phyloP scores from a whole-genome alignment of 768 basidiomycete genomes.

The Neoboletus subvelutipes region DNA sequence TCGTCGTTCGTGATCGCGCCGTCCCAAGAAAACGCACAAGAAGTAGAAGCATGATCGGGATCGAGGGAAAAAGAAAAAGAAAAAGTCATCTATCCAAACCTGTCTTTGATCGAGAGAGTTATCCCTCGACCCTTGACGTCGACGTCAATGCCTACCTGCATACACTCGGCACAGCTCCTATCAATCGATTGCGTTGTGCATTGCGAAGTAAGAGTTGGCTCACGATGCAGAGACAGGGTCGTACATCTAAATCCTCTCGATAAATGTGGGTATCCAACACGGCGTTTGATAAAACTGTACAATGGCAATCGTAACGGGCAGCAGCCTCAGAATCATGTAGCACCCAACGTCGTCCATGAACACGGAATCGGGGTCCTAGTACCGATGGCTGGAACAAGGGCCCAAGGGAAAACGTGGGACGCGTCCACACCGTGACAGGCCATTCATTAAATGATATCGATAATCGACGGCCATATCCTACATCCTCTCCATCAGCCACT shows the following conservation, averaged over 20 bases:
- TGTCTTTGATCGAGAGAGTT: constrained; percentile 3
- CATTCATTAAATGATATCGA: constrained; percentile 37
- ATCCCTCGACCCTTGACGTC: constrained; percentile 12
- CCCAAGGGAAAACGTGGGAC: neutral
- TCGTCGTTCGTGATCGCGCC: constrained; percentile 6
- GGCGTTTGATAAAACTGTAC: neutral
- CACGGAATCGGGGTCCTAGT: neutral
- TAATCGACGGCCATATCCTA: constrained; percentile 44
- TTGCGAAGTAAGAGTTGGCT: neutral
- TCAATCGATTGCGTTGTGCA: neutral
- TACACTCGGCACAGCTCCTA: neutral
- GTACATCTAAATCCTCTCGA: neutral
- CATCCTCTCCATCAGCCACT: neutral
- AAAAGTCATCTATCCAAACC: constrained; percentile 6
- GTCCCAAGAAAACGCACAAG: neutral
- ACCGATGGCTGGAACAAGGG: neutral
- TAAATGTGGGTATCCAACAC: neutral
- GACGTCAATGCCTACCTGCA: constrained; percentile 7
- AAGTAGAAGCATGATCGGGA: constrained; percentile 1
- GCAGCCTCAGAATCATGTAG: neutral
- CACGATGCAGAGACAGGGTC: neutral
- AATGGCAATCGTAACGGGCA: neutral
- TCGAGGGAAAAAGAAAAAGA: neutral
- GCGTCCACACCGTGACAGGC: neutral
- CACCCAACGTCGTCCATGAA: neutral